These are phyloP conservation scores for Collybia sp. DNA, from an alignment of 768 basidiomycete genomes.

Conservation along the genomic window DNA sequence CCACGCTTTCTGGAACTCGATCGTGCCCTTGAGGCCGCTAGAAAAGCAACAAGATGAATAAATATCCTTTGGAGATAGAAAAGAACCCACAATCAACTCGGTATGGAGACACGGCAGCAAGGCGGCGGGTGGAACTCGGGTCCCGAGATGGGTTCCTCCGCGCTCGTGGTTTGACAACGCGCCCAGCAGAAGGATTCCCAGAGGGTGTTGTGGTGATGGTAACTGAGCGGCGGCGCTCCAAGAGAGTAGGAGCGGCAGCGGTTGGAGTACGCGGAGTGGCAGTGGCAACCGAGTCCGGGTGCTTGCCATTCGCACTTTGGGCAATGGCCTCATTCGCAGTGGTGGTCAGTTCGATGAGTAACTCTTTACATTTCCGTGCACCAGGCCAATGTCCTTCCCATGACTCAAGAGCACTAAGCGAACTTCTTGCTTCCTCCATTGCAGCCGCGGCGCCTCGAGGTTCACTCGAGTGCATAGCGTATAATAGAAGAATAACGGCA, in stretches of 20 bases:
- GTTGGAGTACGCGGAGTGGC: conserved; percentile 14
- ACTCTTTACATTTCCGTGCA: conserved; percentile 80
- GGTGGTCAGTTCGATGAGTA: conserved; percentile 63
- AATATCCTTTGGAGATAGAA: neutral
- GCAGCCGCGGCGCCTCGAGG: conserved; percentile 59
- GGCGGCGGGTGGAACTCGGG: conserved; percentile 44
- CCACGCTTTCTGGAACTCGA: conserved; percentile 74
- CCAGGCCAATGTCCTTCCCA: conserved; percentile 91
- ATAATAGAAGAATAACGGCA: conserved; percentile 79
- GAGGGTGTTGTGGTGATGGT: conserved; percentile 41
- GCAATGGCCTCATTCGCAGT: conserved; percentile 68
- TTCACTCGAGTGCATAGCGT: conserved; percentile 81
- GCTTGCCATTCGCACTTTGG: conserved; percentile 22
- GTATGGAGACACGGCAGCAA: conserved; percentile 59
- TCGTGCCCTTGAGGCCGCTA: conserved; percentile 62
- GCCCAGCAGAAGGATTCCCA: conserved; percentile 28
- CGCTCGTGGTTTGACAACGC: conserved; percentile 45
- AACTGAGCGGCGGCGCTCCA: conserved; percentile 52
- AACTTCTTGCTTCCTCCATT: conserved; percentile 79
- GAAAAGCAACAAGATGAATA: conserved; percentile 8
- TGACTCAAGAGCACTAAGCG: conserved; percentile 63
- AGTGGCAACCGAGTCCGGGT: conserved; percentile 4
- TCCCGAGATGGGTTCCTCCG: conserved; percentile 59
- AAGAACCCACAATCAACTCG: conserved; percentile 55
- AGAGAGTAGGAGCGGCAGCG: conserved; percentile 19